Conservation (phyloP, 208 protist species). For the Angomonas desouzai region DNA sequence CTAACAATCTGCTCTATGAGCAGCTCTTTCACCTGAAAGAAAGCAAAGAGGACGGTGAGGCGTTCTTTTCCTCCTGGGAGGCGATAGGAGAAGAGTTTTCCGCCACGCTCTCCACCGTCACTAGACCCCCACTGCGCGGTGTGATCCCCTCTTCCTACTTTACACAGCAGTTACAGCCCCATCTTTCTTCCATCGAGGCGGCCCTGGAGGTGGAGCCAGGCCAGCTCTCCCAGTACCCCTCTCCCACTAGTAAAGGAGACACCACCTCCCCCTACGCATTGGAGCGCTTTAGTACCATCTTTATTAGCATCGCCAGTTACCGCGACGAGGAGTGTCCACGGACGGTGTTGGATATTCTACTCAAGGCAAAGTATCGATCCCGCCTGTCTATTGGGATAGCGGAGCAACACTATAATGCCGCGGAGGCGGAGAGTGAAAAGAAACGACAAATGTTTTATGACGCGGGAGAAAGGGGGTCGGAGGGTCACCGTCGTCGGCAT, state of each 20-base stretch:
- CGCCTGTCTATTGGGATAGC: slow-evolving; percentile 81
- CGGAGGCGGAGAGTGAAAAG: not conserved
- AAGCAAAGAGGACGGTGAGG: not conserved
- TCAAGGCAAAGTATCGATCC: slow-evolving; percentile 55
- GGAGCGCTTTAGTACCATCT: slow-evolving; percentile 45
- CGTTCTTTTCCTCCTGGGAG: not conserved
- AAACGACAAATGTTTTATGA: not conserved
- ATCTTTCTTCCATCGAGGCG: not conserved
- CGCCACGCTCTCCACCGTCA: not conserved
- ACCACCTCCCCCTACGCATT: not conserved
- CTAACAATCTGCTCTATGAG: not conserved
- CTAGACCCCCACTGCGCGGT: too few relatives aligned
- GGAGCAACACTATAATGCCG: slow-evolving; percentile 53
- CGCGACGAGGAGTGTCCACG: slow-evolving; percentile 77
- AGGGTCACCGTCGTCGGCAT: not conserved
- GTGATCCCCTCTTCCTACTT: not conserved
- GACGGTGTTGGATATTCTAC: slow-evolving; percentile 72
- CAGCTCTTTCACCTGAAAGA: not conserved
- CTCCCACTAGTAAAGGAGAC: slow-evolving; percentile 4
- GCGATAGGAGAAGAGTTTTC: not conserved
- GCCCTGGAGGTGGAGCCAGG: not conserved
- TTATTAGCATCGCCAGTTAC: slow-evolving; percentile 88
- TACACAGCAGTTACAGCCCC: not conserved
- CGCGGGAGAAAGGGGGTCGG: not conserved
- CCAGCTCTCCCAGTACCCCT: not conserved